A percentile compares a stretch with the other conserved stretches of the same genome.
phyloP scores from a whole-genome alignment of 2,329 filamentous ascomycete species.

The Penicillium sp. region DNA sequence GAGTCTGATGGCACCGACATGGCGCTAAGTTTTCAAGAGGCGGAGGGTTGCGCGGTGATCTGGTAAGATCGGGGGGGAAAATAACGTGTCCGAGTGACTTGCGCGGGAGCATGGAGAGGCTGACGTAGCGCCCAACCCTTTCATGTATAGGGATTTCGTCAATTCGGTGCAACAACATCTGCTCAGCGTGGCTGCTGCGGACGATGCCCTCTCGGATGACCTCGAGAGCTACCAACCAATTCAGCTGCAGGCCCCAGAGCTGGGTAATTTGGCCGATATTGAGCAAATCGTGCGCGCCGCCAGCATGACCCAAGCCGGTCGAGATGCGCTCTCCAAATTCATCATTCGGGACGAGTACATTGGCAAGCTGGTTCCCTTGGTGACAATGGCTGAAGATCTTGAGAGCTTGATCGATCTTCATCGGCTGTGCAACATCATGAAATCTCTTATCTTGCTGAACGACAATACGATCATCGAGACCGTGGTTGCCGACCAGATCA shows the following conservation, averaged over 20 bases:
- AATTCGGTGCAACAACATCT: slow-evolving; percentile 75
- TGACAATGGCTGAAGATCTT: slow-evolving; percentile 83
- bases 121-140: slow-evolving; percentile 5
- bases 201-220: slow-evolving; percentile 86
- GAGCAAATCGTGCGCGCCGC: slow-evolving; percentile 77
- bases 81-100: neutral
- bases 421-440: slow-evolving; percentile 95
- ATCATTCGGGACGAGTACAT: slow-evolving; percentile 84
- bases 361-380: slow-evolving; percentile 73
- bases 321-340: slow-evolving; percentile 82
- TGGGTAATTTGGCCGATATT: slow-evolving; percentile 78
- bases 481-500: slow-evolving; percentile 80
- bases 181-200: slow-evolving; percentile 54
- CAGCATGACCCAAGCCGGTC: slow-evolving; percentile 65
- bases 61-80: slow-evolving; percentile 55
- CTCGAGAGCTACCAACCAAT: slow-evolving; percentile 67
- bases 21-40: slow-evolving; percentile 96
- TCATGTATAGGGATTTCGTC: slow-evolving; percentile 71
- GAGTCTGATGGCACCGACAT: slow-evolving; percentile 88
- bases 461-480: slow-evolving; percentile 92
- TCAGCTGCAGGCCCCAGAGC: slow-evolving; percentile 68
- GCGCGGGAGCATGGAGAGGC: slow-evolving; percentile 19
- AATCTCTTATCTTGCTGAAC: slow-evolving; percentile 88
- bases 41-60: slow-evolving; percentile 85
- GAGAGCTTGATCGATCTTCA: slow-evolving; percentile 84